These are phyloP conservation scores for Blastomyces gilchristii DNA, from an alignment of 2,329 filamentous ascomycete genomes.

Conservation along the genomic window DNA sequence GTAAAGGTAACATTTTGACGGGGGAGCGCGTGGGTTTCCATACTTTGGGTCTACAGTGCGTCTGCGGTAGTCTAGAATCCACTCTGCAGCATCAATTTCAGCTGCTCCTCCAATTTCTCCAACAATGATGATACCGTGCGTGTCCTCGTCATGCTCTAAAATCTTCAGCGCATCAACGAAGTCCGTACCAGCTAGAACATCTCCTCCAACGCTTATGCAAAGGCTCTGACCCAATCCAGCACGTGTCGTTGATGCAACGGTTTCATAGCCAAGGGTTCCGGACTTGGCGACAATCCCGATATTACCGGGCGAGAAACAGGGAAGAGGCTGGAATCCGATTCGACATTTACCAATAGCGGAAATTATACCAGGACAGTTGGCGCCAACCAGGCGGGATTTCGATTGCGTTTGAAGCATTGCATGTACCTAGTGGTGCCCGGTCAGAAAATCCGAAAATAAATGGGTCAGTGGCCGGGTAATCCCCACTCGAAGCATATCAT, in stretches of 20 bases:
- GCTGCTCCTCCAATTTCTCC: slow-evolving; percentile 62
- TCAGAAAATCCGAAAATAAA: slow-evolving; percentile 10
- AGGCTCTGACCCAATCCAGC: slow-evolving; percentile 68
- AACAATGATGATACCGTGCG: slow-evolving; percentile 60
- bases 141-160: slow-evolving; percentile 56
- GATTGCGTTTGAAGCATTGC: slow-evolving; percentile 61
- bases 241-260: slow-evolving; percentile 62
- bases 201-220: slow-evolving; percentile 68
- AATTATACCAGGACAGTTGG: slow-evolving; percentile 75
- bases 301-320: slow-evolving; percentile 58
- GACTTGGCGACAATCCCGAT: slow-evolving; percentile 72
- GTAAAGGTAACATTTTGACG: slow-evolving; percentile 7
- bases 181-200: slow-evolving; percentile 62
- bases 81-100: slow-evolving; percentile 62
- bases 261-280: slow-evolving; percentile 69
- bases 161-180: slow-evolving; percentile 60
- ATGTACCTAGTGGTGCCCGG: slow-evolving; percentile 43
- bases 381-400: slow-evolving; percentile 62
- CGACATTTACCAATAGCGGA: slow-evolving; percentile 59
- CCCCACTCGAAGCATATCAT: slow-evolving; percentile 61
- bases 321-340: slow-evolving; percentile 66
- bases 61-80: slow-evolving; percentile 56
- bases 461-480: slow-evolving; percentile 6
- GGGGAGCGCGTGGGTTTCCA: slow-evolving; percentile 19
- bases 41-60: slow-evolving; percentile 54